A percentile compares a stretch with the other conserved stretches of the same genome.
phyloP scores from a whole-genome alignment of 1,284 basidiomycete species.

The Flammula alnicola region DNA sequence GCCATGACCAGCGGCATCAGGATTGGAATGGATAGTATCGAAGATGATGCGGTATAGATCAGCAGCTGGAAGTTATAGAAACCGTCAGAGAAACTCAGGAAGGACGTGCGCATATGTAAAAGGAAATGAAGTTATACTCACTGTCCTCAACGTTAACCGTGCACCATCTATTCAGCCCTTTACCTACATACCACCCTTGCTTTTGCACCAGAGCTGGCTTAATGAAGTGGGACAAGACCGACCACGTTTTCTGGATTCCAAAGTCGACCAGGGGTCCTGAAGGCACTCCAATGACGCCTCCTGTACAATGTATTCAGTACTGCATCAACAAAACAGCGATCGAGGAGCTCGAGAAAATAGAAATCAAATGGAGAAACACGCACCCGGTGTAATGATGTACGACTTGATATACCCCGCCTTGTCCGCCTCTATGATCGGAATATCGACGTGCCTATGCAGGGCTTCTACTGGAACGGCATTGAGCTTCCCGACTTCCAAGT shows the following conservation, averaged over 20 bases:
- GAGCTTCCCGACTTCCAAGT: constrained; percentile 42
- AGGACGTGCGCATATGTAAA: background rate
- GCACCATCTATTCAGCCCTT: constrained; percentile 27
- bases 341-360: too few relatives aligned
- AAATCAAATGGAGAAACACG: too few relatives aligned
- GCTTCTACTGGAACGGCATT: constrained; percentile 39
- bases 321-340: too few relatives aligned
- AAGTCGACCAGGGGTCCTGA: constrained; percentile 44
- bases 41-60: constrained; percentile 27
- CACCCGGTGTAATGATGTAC: constrained; percentile 17
- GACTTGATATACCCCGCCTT: constrained; percentile 23
- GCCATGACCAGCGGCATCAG: constrained; percentile 27
- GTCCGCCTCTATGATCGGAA: constrained; percentile 38
- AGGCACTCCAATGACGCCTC: constrained; percentile 48
- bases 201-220: constrained; percentile 37
- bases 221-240: constrained; percentile 44
- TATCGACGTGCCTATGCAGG: constrained; percentile 45
- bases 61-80: constrained; percentile 15
- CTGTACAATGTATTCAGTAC: constrained; percentile 5
- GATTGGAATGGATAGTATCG: constrained; percentile 21
- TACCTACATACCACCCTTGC: constrained; percentile 36
- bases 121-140: background rate
- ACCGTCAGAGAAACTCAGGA: background rate
- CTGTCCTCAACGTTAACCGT: constrained; percentile 17
- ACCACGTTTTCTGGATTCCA: constrained; percentile 43